Percentiles rank a stretch among this genome's conserved stretches.
These are phyloP conservation scores for Dispira simplex DNA, from an alignment of 192 early-diverging fungal species.

Conservation along the genomic window DNA sequence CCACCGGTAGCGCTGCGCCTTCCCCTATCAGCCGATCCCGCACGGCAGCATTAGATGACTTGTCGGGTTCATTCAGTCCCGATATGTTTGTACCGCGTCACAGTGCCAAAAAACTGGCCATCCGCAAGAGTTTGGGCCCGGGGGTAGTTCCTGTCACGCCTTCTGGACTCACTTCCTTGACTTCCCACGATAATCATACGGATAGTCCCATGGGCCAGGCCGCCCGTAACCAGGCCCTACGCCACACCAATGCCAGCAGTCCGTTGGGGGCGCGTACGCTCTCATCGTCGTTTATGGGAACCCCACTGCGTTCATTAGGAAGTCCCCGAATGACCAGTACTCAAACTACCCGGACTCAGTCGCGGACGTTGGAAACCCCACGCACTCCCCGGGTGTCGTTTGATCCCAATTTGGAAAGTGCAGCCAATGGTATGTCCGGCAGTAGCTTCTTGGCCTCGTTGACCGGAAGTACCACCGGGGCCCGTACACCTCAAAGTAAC, in stretches of 20 bases:
- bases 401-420: constrained; percentile 8
- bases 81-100: constrained; percentile 55
- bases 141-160: constrained; percentile 8
- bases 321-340: constrained; percentile 4
- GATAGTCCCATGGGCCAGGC: neutral
- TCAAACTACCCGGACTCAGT: neutral
- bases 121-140: constrained; percentile 28
- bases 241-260: no score
- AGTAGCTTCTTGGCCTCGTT: constrained; percentile 2
- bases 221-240: constrained; percentile 8
- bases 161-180: constrained; percentile 4
- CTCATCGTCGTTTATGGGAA: no score
- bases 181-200: constrained; percentile 8
- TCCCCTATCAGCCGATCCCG: no score
- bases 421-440: neutral
- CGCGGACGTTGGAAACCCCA: neutral
- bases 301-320: no score
- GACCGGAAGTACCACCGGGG: neutral
- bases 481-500: neutral
- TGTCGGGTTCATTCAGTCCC: constrained; percentile 35
- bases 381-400: constrained; percentile 4
- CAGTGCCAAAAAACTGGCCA: constrained; percentile 51
- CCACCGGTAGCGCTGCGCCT: constrained; percentile 12
- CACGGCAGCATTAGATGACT: constrained; percentile 18
- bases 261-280: no score